Conservation (phyloP, 2,329 filamentous ascomycete species). For the Harringtonia aguacate region DNA sequence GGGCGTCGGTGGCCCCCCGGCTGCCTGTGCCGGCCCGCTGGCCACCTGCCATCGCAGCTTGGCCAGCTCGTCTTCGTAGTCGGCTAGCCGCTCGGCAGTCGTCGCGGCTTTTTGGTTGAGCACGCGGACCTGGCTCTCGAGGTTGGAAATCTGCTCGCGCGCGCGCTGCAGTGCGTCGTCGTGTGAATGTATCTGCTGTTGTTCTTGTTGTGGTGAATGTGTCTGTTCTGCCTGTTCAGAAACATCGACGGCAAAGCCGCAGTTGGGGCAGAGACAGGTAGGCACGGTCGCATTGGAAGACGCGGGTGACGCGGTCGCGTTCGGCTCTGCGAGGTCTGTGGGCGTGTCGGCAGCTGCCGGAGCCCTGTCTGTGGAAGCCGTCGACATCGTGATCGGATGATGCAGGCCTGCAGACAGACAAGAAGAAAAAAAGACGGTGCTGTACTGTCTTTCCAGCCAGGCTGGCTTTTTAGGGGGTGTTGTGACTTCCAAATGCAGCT, state of each 20-base stretch:
- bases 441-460: no score
- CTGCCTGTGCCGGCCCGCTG: constrained; percentile 10
- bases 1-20: constrained; percentile 8
- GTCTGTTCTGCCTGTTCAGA: background rate
- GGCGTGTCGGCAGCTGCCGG: no score
- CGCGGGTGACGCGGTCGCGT: background rate
- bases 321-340: no score
- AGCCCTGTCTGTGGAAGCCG: no score
- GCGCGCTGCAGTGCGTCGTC: constrained; percentile 32
- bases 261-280: constrained; percentile 9
- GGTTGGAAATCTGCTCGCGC: constrained; percentile 52
- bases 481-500: no score
- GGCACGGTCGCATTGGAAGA: no score
- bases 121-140: constrained; percentile 59
- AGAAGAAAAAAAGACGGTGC: no score
- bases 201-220: constrained; percentile 3
- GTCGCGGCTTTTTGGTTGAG: constrained; percentile 62
- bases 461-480: no score
- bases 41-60: constrained; percentile 33
- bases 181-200: background rate
- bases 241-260: constrained; percentile 7
- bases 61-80: constrained; percentile 71
- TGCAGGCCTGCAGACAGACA: no score
- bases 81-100: constrained; percentile 54
- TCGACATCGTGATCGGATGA: no score